Evolutionary conservation across 306 rosid species (phyloP), one percentile per base, ranked within the genome.

Genomic region (Prunus kanzakura): DNA sequence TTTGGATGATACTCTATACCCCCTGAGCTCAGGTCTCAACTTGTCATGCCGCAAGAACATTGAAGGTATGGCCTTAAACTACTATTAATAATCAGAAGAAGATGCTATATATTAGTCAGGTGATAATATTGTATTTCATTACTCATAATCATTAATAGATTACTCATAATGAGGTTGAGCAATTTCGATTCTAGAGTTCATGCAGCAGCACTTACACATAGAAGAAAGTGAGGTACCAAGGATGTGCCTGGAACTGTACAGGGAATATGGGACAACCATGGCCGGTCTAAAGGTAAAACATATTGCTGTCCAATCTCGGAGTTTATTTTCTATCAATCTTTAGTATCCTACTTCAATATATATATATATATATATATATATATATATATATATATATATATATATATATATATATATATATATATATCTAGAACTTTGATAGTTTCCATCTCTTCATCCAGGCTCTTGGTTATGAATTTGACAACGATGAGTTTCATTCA

Each of bases 1-100:
- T 83, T 85, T 93, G 87, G 97, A 93, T 84, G 98, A 93, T 72
- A 93, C 98, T 68, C 94, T 91, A 63, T 91, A 93, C 74, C 93
- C 97, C 23, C n/a, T 86, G 85, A 88, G 95, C 86, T 75, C 87
- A 46, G 95, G 98, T 69, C 83, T 93, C 83, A 88, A 91, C 80
- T 66, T 84, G 82, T 85, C 84, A 27, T 93, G 98, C 77, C 89
- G 98, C 62, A 88, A 82, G 82, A 91, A 91, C 82, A 93, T 93
- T 57, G 78, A 78, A 89, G 95, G 96, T 88, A 82, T 61, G 72
- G 2, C n/a, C 52, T 6, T 71, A 22, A n/a, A 49, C 43, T 27
- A 32, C 9, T 38, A 38, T 7, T 38, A 38, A 38, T 38, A 38
- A 6, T 38, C 43, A 38, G 43, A 38, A 38, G 43, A 38, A 38